Percentiles rank a stretch among this genome's conserved stretches.
These are phyloP conservation scores for Scopulariopsis brevicaulis DNA, from an alignment of 2,329 filamentous ascomycete genomes.

Conservation along the genomic window DNA sequence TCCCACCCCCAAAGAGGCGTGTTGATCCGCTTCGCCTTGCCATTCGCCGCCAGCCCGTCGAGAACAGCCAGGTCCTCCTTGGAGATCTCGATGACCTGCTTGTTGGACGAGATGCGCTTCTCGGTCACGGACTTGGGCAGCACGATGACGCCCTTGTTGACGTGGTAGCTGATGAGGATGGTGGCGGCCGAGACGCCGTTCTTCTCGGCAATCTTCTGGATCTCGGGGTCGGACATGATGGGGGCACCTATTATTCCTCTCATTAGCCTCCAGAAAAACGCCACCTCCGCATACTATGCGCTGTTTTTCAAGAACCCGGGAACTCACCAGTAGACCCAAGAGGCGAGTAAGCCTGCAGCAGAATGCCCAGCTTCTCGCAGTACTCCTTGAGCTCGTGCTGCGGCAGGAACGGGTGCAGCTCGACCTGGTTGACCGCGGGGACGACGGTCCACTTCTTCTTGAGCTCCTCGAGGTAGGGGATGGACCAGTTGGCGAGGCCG, in stretches of 20 bases:
- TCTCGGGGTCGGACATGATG: background rate
- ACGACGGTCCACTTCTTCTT: slow-evolving; percentile 41
- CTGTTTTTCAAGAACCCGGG: background rate
- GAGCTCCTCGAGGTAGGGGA: slow-evolving; percentile 68
- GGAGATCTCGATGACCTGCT: slow-evolving; percentile 8
- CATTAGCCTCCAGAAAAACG: background rate
- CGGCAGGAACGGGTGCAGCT: slow-evolving; percentile 56
- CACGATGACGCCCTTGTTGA: slow-evolving; percentile 10
- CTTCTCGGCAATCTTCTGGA: slow-evolving; percentile 7
- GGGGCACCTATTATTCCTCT: background rate
- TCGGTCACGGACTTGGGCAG: slow-evolving; percentile 12
- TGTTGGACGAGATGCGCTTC: slow-evolving; percentile 10
- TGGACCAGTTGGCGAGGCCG: slow-evolving; percentile 78
- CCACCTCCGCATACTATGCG: background rate
- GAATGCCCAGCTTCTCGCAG: slow-evolving; percentile 27
- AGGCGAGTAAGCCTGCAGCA: slow-evolving; percentile 22
- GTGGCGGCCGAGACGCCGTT: slow-evolving; percentile 10
- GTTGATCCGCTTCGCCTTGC: slow-evolving; percentile 20
- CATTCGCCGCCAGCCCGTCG: slow-evolving; percentile 13
- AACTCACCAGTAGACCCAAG: slow-evolving; percentile 7
- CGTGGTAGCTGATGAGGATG: slow-evolving; percentile 12
- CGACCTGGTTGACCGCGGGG: slow-evolving; percentile 70
- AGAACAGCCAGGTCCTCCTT: slow-evolving; percentile 7
- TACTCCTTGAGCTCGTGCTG: slow-evolving; percentile 39
- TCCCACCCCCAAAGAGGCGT: slow-evolving; percentile 20